Conservation (phyloP, 169 alveolate species). For the Fabrea salina region DNA sequence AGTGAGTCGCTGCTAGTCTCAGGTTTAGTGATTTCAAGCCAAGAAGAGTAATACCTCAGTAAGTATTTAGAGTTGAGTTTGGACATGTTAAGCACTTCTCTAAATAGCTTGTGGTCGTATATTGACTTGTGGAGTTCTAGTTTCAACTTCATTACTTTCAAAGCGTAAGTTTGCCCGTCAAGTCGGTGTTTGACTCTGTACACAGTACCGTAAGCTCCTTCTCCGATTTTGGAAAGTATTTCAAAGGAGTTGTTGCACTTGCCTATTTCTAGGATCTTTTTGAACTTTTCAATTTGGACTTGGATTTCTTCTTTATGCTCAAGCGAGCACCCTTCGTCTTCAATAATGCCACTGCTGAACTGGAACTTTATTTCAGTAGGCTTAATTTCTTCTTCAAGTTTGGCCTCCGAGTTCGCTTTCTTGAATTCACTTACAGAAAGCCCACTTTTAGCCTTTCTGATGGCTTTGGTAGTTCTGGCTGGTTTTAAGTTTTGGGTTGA, state of each 20-base stretch:
- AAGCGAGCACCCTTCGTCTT: no score
- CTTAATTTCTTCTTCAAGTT: no score
- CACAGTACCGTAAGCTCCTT: no score
- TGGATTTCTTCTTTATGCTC: background rate
- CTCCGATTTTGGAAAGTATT: no score
- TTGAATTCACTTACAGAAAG: no score
- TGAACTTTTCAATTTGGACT: background rate
- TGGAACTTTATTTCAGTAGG: no score
- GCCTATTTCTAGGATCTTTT: background rate
- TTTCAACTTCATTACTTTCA: slow-evolving; percentile 21
- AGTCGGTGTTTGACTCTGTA: slow-evolving; percentile 34
- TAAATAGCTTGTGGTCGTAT: slow-evolving; percentile 24
- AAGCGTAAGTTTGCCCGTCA: slow-evolving; percentile 30
- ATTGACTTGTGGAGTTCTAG: background rate
- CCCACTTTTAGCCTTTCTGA: no score
- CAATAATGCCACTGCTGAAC: no score
- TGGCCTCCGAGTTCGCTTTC: no score
- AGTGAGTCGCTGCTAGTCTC: background rate
- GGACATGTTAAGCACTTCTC: slow-evolving; percentile 33
- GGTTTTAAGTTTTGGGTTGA: no score
- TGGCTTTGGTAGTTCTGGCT: no score
- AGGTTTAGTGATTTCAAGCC: no score
- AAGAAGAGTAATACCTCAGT: slow-evolving; percentile 12
- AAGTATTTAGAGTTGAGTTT: slow-evolving; percentile 26
- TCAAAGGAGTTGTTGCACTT: background rate